Conservation (phyloP, 2,329 filamentous ascomycete species). For the Thelonectria discophora region DNA sequence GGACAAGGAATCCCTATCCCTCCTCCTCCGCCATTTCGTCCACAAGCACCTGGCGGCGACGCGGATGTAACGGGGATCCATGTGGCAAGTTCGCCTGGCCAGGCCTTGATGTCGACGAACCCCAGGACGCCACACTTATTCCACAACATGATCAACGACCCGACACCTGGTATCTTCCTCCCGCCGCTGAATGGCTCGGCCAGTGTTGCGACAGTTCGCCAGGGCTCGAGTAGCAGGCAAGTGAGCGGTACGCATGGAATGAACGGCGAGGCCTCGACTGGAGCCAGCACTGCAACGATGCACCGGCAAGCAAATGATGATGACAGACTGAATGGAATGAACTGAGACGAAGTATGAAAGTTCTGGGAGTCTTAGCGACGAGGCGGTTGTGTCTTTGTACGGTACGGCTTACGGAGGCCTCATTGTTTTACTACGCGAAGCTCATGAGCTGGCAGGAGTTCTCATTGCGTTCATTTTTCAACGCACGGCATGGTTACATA, state of each 20-base stretch:
- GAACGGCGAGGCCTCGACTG: constrained; percentile 39
- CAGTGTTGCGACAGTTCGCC: constrained; percentile 44
- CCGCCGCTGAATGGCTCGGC: constrained; percentile 33
- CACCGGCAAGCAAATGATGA: constrained; percentile 40
- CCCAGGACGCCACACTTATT: constrained; percentile 33
- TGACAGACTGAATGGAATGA: constrained; percentile 35
- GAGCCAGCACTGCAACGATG: constrained; percentile 51
- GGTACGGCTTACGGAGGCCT: constrained; percentile 27
- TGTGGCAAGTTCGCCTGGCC: constrained; percentile 1
- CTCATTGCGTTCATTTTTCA: constrained; percentile 16
- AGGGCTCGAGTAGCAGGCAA: constrained; percentile 31
- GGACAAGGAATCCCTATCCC: constrained; percentile 42
- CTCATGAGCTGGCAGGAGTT: constrained; percentile 22
- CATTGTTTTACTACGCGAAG: constrained; percentile 7
- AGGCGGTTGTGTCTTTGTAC: constrained; percentile 26
- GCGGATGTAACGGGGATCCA: no score
- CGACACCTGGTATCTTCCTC: constrained; percentile 34
- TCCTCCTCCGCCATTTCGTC: constrained; percentile 43
- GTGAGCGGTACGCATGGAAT: constrained; percentile 32
- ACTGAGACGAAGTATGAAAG: constrained; percentile 25
- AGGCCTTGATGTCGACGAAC: constrained; percentile 31
- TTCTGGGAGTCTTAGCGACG: constrained; percentile 25
- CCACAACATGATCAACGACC: constrained; percentile 44
- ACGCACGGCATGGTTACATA: constrained; percentile 23
- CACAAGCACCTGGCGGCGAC: no score